Evolutionary conservation across 2,329 filamentous ascomycete genomes (phyloP), one percentile per base, ranked within the genome.

Genomic region (Paecilomyces dactylethromorphus): DNA sequence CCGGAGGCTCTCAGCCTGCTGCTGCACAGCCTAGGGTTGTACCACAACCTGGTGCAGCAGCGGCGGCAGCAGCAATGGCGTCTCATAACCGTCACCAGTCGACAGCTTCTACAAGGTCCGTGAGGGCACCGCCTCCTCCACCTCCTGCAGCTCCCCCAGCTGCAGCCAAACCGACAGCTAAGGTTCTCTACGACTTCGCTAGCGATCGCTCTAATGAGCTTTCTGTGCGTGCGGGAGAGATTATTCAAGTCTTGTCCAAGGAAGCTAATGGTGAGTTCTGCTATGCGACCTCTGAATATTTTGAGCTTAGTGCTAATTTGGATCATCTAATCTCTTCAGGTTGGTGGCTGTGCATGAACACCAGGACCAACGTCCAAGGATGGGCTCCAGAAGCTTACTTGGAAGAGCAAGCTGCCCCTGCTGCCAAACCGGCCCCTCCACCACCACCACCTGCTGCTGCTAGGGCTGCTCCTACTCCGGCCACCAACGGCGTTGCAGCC

Each of bases 331-430:
- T 32, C 58, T 56, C 15, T 50, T 45, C 65, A 96, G 93, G 94
- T 56, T 99, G 94, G 94, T 97, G 93, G 93, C 82, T 97, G 53
- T 94, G 88, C 63, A 93, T 91, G 79, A 90, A 88, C 62, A 76
- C 78, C 54, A 78, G 85, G 67, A 81, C 81, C 53, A 81, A 82
- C 65, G 84, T 85, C n/a, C 91, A 94, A 75, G 94, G 92, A 56
- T 99, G 94, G 94, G 86, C 94, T 2, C 94, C 94, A 0, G 90
- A 92, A 21, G 91, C 93, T 21, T 99, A 99, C 69, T 88, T 99
- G 8, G 89, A 97, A 76, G 92, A 97, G 61, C 71, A 78, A 60
- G 69, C 67, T 3, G 83, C 82, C 24, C 78, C 84, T 12, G 79
- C 81, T 7, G 82, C 87, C 10, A 84, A 85, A 24, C 82, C 87